These are phyloP conservation scores for Leishmania tarentolae DNA, from an alignment of 208 protist species.

Conservation along the genomic window DNA sequence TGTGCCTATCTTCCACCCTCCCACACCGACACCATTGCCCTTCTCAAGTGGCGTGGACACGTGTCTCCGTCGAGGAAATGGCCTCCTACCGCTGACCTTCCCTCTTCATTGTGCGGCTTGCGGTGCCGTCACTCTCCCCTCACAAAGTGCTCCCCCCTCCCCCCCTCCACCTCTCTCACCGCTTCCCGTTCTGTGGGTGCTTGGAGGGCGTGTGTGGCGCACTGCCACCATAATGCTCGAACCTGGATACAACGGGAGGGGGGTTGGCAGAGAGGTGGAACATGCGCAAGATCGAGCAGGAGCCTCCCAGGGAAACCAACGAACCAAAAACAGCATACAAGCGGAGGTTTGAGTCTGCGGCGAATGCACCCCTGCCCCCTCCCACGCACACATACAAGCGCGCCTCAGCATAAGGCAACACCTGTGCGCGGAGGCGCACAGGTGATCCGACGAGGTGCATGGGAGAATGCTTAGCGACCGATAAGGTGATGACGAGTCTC, in stretches of 20 bases:
- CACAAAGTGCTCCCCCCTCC: not conserved
- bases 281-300: not conserved
- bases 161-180: too few relatives aligned
- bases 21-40: not conserved
- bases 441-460: not conserved
- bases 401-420: not conserved
- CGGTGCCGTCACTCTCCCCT: not conserved
- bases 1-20: not conserved
- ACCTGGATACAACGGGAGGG: not conserved
- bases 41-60: not conserved
- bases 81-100: slow-evolving; percentile 1
- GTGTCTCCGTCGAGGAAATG: not conserved
- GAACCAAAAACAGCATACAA: not conserved
- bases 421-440: not conserved
- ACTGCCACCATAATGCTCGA: not conserved
- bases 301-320: not conserved
- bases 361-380: not conserved
- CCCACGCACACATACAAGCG: not conserved
- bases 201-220: not conserved
- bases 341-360: not conserved
- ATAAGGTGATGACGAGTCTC: not conserved
- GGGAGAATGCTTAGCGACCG: not conserved
- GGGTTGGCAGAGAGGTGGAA: not conserved
- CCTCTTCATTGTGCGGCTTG: slow-evolving; percentile 8
- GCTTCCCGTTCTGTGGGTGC: not conserved